Evolutionary conservation across 257 asterid genomes (phyloP).

Genomic region (Solanum rostratum): DNA sequence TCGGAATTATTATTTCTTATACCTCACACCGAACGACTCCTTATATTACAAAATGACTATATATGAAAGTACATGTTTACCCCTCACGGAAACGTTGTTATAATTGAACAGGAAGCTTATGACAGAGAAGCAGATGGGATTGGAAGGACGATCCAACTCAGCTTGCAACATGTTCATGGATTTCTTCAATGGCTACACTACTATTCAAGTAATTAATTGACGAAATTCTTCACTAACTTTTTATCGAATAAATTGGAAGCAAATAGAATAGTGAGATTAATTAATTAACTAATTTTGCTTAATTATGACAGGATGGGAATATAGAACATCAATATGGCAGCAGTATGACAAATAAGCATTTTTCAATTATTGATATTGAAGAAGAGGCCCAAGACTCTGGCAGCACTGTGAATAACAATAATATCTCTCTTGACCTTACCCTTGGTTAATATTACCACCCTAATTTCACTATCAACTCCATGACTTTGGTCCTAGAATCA

Average conservation of each 20-base stretch:
- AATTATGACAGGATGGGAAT: not conserved
- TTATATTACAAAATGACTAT: not conserved
- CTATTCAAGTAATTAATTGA: not conserved
- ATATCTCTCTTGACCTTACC: conserved; percentile 48
- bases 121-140: not conserved
- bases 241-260: not conserved
- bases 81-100: not conserved
- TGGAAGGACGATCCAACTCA: not conserved
- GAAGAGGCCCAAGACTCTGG: not conserved
- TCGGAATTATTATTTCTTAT: no score
- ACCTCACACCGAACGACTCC: no score
- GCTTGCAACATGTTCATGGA: conserved; percentile 20
- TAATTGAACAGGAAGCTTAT: not conserved
- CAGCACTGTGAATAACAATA: not conserved
- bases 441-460: conserved; percentile 17
- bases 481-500: not conserved
- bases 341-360: not conserved
- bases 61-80: not conserved
- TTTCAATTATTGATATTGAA: not conserved
- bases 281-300: not conserved
- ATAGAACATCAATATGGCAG: not conserved
- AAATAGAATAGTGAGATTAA: not conserved
- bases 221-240: not conserved
- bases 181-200: conserved; percentile 6
- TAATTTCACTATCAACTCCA: not conserved